Conservation (phyloP, 73 alveolate species). For the Effrenium voratum region DNA sequence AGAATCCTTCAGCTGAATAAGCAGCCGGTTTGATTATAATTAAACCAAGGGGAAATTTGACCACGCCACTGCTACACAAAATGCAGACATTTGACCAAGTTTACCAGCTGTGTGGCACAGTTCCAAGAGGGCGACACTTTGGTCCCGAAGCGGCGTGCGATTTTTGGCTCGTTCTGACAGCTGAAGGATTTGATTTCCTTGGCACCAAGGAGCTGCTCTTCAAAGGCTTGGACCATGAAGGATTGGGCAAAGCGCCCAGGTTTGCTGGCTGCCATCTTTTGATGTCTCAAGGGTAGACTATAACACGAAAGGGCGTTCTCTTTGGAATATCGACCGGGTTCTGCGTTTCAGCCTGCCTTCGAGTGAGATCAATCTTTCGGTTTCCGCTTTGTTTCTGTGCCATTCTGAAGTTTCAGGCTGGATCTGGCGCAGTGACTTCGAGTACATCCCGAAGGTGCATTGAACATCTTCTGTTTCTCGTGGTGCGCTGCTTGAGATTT, state of each 20-base stretch:
- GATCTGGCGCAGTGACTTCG: conserved; percentile 83
- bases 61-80: too few species aligned
- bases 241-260: not conserved
- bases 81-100: not conserved
- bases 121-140: too few species aligned
- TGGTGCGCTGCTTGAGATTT: not conserved
- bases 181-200: not conserved
- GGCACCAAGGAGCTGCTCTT: conserved; percentile 50
- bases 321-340: not conserved
- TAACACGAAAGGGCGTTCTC: not conserved
- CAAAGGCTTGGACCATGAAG: conserved; percentile 62
- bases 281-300: too few species aligned
- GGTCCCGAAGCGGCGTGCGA: not conserved
- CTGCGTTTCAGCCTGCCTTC: not conserved
- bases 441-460: conserved; percentile 65
- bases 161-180: too few species aligned
- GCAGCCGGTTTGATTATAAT: too few species aligned
- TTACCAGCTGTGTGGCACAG: not conserved
- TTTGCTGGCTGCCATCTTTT: not conserved
- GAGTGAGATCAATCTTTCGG: not conserved
- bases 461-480: not conserved
- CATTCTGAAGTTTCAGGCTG: conserved; percentile 7
- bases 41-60: too few species aligned
- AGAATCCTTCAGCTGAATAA: too few species aligned
- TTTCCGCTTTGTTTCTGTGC: not conserved